Evolutionary conservation across 345 rosid genomes (phyloP).

Genomic region (Microthlaspi erraticum): DNA sequence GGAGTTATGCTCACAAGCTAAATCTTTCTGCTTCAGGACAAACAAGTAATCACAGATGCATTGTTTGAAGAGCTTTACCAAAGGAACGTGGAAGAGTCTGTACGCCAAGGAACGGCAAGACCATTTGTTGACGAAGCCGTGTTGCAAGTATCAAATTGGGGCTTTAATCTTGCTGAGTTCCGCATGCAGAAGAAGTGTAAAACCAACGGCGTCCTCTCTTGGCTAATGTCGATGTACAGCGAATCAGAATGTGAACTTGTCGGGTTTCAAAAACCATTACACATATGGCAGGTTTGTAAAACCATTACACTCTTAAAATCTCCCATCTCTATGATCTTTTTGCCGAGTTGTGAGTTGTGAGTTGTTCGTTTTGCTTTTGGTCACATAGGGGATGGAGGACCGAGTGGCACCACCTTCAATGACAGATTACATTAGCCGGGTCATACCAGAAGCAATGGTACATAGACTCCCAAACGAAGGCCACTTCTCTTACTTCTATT

Average conservation of each 20-base stretch:
- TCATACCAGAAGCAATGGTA: constrained; percentile 67
- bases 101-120: constrained; percentile 75
- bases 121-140: constrained; percentile 82
- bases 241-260: constrained; percentile 73
- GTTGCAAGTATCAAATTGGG: constrained; percentile 84
- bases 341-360: constrained; percentile 13
- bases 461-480: constrained; percentile 82
- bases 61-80: constrained; percentile 78
- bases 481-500: constrained; percentile 79
- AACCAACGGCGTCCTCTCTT: constrained; percentile 65
- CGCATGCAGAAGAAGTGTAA: constrained; percentile 70
- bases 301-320: constrained; percentile 4
- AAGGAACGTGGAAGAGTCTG: constrained; percentile 89
- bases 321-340: constrained; percentile 20
- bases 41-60: constrained; percentile 54
- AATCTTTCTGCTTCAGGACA: constrained; percentile 61
- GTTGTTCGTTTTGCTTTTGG: constrained; percentile 24
- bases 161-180: constrained; percentile 77
- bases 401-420: constrained; percentile 65
- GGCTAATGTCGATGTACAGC: constrained; percentile 81
- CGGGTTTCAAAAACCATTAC: constrained; percentile 80
- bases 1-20: constrained; percentile 4
- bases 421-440: constrained; percentile 70
- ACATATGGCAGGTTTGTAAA: constrained; percentile 92
- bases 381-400: constrained; percentile 80